Evolutionary conservation across 2,329 filamentous ascomycete genomes (phyloP), one percentile per base, ranked within the genome.

Genomic region (Tolypocladium album): DNA sequence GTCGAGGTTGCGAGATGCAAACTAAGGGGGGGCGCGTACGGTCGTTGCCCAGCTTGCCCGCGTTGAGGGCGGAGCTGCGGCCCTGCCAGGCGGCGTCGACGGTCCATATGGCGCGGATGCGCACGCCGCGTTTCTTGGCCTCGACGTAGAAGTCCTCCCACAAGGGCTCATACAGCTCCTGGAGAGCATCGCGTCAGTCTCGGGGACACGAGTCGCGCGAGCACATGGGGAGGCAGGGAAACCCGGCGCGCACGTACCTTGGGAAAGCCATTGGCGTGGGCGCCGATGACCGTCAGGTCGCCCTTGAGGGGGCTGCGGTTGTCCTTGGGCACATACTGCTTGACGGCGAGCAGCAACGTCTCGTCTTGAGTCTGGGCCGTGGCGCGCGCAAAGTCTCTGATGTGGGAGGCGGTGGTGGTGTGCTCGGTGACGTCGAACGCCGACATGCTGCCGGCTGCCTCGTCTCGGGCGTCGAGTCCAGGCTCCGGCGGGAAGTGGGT

Each of bases 81-180:
- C 92, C 92, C 76, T 97, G 90, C 70, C 91, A 87, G 38, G 90
- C 86, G n/a, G 89, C 84, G 75, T 97, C 93, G 63, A 90, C 87
- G 67, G 96, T 94, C 89, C 90, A 96, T 66, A 97, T 92, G 63
- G 83, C 80, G 60, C 90, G 84, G 67, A 97, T 90, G 2, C 81
- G 79, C 66, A 95, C 83, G 22, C 85, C 86, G 60, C 80, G 76
- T 17, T 74, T 70, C 64, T 82, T 80, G 7, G 86, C 77, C 22
- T 79, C 76, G 22, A 79, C 74, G 65, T 89, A 78, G 1, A 97
- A 77, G 58, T 96, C 90, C 61, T 93, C 90, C 89, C 92, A 97
- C 0, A 97, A 77, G 0, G 93, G 89, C 68, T 97, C 92, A 70
- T 97, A 97, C 2, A 97, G 75, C 78, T 97, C 93, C 88, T 92